A percentile compares a stretch with the other conserved stretches of the same genome.
These are phyloP conservation scores for Globisporangium sylvaticum DNA, from an alignment of 352 stramenopile species.

Conservation along the genomic window DNA sequence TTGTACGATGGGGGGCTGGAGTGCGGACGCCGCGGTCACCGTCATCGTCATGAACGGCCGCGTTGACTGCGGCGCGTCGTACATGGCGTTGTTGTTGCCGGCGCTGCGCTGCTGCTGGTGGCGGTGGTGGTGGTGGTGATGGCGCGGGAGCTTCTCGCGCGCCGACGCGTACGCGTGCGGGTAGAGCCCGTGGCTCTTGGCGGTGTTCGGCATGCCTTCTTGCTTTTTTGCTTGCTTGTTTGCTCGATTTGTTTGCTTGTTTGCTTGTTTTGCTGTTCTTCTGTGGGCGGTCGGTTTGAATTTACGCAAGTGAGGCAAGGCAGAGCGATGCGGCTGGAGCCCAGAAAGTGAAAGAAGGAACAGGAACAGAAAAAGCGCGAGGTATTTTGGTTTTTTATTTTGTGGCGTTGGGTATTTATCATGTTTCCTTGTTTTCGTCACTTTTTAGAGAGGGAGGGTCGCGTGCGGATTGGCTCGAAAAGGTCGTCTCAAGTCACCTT, in stretches of 20 bases:
- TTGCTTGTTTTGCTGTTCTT: not conserved
- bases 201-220: slow-evolving; percentile 15
- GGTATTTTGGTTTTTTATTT: not conserved
- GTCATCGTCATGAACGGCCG: slow-evolving; percentile 18
- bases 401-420: not conserved
- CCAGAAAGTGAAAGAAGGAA: not conserved
- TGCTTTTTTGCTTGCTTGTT: not conserved
- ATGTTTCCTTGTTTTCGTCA: not conserved
- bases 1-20: not conserved
- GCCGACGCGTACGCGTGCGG: slow-evolving; percentile 11
- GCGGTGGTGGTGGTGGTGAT: not conserved
- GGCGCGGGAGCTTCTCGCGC: slow-evolving; percentile 12
- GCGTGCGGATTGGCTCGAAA: not conserved
- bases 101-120: not conserved
- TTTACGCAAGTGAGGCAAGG: slow-evolving; percentile 11
- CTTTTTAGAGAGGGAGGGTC: not conserved
- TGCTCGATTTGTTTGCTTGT: not conserved
- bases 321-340: not conserved
- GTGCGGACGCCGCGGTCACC: not conserved
- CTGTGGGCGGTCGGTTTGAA: slow-evolving; percentile 10
- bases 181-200: slow-evolving; percentile 15
- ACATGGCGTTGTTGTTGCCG: not conserved
- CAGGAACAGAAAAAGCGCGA: not conserved
- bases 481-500: not conserved
- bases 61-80: slow-evolving; percentile 8